Base-by-base conservation (phyloP, 208 protist species). In the Leishmania braziliensis region DNA sequence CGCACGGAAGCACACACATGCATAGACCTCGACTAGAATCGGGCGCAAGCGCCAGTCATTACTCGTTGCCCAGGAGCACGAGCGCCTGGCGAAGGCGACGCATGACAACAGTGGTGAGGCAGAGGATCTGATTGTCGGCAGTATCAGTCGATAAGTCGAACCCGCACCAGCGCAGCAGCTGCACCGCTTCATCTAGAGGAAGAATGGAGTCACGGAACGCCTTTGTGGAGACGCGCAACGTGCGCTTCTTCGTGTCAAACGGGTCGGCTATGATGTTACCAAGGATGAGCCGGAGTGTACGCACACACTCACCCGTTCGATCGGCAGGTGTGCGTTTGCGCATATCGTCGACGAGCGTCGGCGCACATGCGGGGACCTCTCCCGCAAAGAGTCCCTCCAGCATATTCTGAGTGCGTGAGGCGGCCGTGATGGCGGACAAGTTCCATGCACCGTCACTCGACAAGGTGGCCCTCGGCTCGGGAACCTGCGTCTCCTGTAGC, bases 211-310 rank as follows among this genome's bases (percentile, higher is more conserved):
- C 86, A n/a, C 78, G 75, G 74, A 97, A 95, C 26, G 81, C 72
- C 65, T 86, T 91, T 43, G 90, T 93, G 1, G 84, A 87, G 43
- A 89, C 90, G 56, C 86, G 85, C 53, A 97, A 77, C 29, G 89
- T 92, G 18, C 94, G 90, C 80, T 91, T 92, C 65, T 90, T 91
- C 16, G 68, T 85, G 50, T 96, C 92, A 33, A 97, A 91, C 2
- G 94, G 92, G 58, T 89, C 71, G 9, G 90, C 63, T 14, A 66
- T 50, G 69, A 97, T 94, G 75, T 96, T 95, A 10, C 43, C 75
- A 56, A 97, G 80, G 70, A 97, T 93, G 5, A 85, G 86, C 5
- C 81, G 83, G 54, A 97, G 86, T 65, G 90, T 89, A 12, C 80
- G 79, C 39, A 90, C 16, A 54, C 90, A 93, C 70, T 89, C 83